These are phyloP conservation scores for Pseudogymnoascus sp. DNA, from an alignment of 2,329 filamentous ascomycete species.

Conservation along the genomic window DNA sequence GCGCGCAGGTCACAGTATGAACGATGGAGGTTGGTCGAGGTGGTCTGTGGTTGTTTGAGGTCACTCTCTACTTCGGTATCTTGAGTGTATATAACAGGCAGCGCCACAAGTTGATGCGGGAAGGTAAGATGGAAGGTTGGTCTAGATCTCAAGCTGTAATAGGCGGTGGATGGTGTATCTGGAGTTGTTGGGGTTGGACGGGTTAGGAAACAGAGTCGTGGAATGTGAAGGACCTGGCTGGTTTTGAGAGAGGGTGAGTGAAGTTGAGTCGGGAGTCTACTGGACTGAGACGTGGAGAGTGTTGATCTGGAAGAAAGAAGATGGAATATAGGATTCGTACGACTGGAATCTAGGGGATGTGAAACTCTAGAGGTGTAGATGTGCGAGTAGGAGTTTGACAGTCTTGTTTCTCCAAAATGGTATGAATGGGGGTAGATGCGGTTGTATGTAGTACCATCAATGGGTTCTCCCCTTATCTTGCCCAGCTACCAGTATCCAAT, in stretches of 20 bases:
- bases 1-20: neutral
- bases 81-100: neutral
- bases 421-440: neutral
- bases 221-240: neutral
- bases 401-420: neutral
- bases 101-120: neutral
- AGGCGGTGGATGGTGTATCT: neutral
- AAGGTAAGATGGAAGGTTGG: neutral
- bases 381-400: neutral
- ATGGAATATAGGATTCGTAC: neutral
- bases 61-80: neutral
- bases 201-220: neutral
- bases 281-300: neutral
- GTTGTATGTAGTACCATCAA: neutral
- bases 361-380: neutral
- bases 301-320: neutral
- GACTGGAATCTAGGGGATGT: neutral
- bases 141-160: neutral
- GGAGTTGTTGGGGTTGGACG: neutral
- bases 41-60: neutral
- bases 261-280: neutral
- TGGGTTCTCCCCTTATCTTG: neutral
- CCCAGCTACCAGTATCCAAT: neutral
- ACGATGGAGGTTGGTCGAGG: neutral
- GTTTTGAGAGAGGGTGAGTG: neutral